These are phyloP conservation scores for Cladophialophora carrionii DNA, from an alignment of 2,329 filamentous ascomycete species.

Conservation along the genomic window DNA sequence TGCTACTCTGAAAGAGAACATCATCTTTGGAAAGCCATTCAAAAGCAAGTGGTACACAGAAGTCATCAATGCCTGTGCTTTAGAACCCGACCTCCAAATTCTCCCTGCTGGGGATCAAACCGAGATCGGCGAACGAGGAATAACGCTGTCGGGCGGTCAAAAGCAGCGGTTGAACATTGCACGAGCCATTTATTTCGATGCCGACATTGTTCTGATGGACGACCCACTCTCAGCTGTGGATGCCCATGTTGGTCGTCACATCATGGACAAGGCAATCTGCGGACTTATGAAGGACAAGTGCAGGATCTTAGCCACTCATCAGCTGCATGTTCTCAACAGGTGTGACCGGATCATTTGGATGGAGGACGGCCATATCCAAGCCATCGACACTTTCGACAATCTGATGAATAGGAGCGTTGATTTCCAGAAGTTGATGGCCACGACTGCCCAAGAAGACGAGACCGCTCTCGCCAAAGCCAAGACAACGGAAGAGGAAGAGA, in stretches of 20 bases:
- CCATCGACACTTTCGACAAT: constrained; percentile 86
- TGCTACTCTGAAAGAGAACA: constrained; percentile 81
- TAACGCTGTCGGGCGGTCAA: constrained; percentile 92
- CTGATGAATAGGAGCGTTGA: constrained; percentile 77
- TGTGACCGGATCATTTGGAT: constrained; percentile 95
- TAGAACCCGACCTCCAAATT: constrained; percentile 86
- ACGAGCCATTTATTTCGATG: constrained; percentile 69
- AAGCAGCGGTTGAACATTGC: constrained; percentile 96
- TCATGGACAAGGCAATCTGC: constrained; percentile 93
- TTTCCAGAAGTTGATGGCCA: constrained; percentile 82
- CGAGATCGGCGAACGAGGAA: constrained; percentile 92
- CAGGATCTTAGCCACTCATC: constrained; percentile 88
- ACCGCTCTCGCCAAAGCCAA: constrained; percentile 49
- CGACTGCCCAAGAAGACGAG: constrained; percentile 69
- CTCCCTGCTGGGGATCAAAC: constrained; percentile 86
- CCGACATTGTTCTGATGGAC: constrained; percentile 66
- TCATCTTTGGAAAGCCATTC: constrained; percentile 81
- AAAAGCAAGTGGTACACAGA: constrained; percentile 77
- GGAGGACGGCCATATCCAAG: constrained; percentile 80
- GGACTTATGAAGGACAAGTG: constrained; percentile 88
- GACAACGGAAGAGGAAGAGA: constrained; percentile 55
- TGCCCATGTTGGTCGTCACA: constrained; percentile 65
- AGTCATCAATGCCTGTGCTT: constrained; percentile 83
- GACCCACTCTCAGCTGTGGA: constrained; percentile 63
- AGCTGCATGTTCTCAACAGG: constrained; percentile 86